Base-by-base conservation (phyloP, 179 eudicot genomes). In the Spergularia azorica region DNA sequence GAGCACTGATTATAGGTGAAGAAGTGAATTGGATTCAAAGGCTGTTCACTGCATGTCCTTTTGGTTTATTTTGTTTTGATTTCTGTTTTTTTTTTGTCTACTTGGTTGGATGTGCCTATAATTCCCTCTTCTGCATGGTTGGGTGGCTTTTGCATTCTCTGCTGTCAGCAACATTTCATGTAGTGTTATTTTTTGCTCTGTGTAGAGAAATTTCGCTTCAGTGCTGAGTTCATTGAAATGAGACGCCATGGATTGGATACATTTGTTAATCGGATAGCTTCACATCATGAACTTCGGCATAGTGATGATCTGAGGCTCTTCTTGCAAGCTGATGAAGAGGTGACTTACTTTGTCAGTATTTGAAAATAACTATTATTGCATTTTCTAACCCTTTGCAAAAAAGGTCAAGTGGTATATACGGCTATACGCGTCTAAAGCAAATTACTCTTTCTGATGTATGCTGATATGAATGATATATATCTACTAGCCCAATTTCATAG, bases 181-280 rank as follows among this genome's bases (percentile, higher is more conserved):
- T 85, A 72, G 73, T 60, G 67, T 73, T 36, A 18, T 77, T 36
- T 36, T 36, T 83, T 60, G 72, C 69, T 70, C 48, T 79, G 54
- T 82, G 85, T 91, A 95, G 99, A 95, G 86, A 95, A 95, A 79
- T 95, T 95, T 68, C 92, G 95, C 78, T 95, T 95, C 75, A 93
- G 88, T 89, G 95, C 99, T 51, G 99, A 93, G 83, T 95, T 95
- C 73, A 93, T 95, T 83, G 98, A 95, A 82, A 90, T 93, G 98
- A 91, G 99, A 83, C 93, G 98, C 67, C 95, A 95, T 79, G 98
- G 92, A 54, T 77, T 95, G 87, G 94, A 95, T 85, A 84, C 87
- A 50, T 95, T 95, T 91, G 88, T 93, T 71, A 95, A 95, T 78
- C 89, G 98, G 57, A 86, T 93, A 79, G 95, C 98, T 59, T 91